Evolutionary conservation across 768 basidiomycete genomes (phyloP).

Genomic region (Lanmaoa pseudosensibilis): DNA sequence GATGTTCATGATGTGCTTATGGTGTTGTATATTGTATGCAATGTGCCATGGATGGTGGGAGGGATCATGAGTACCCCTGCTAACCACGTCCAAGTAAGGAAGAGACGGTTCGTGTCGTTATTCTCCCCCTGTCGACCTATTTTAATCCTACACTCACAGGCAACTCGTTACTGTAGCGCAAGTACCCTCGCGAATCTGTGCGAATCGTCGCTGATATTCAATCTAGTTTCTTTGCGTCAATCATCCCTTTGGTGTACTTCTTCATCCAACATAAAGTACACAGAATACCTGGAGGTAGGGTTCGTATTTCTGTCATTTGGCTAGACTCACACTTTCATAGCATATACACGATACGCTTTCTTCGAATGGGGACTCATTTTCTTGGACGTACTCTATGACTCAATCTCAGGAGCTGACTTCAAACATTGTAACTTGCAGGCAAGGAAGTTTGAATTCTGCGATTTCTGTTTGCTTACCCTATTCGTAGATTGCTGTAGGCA

Average conservation of each 20-base stretch:
- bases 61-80: constrained; percentile 56
- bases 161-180: constrained; percentile 53
- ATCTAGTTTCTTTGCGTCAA: constrained; percentile 64
- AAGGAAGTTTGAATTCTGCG: constrained; percentile 9
- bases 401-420: constrained; percentile 63
- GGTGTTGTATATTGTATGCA: constrained; percentile 82
- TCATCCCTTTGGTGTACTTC: constrained; percentile 78
- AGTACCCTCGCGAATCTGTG: neutral
- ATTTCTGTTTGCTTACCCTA: neutral
- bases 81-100: constrained; percentile 39
- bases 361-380: constrained; percentile 86
- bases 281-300: constrained; percentile 71
- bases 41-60: constrained; percentile 88
- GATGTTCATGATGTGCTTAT: constrained; percentile 85
- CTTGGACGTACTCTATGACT: constrained; percentile 72
- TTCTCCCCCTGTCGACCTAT: neutral
- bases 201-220: constrained; percentile 3
- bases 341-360: constrained; percentile 83
- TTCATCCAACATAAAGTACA: constrained; percentile 86
- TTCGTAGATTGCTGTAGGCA: constrained; percentile 27
- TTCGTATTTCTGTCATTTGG: neutral
- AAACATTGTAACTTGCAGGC: constrained; percentile 54
- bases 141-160: constrained; percentile 35
- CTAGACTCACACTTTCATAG: constrained; percentile 38
- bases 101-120: constrained; percentile 47